These are phyloP conservation scores for Pelargonium fulgidum DNA, from an alignment of 441 rosid species.

Conservation along the genomic window DNA sequence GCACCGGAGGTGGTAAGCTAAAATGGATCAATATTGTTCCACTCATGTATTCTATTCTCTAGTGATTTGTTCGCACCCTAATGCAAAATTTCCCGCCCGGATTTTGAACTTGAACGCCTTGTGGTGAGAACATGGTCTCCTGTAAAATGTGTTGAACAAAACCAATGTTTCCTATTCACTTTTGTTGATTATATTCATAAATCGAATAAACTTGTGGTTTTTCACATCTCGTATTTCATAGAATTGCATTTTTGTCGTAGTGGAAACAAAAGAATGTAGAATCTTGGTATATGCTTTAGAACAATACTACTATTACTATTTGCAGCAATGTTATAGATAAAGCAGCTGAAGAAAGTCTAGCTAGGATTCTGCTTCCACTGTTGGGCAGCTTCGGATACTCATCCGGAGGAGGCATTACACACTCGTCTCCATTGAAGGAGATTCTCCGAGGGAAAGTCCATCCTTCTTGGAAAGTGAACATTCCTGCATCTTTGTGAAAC, in stretches of 20 bases:
- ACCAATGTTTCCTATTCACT: not conserved
- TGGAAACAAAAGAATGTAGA: too few relatives aligned
- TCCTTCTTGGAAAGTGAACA: slow-evolving; percentile 59
- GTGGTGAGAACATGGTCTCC: not conserved
- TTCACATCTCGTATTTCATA: not conserved
- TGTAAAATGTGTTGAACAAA: slow-evolving; percentile 7
- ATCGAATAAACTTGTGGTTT: not conserved
- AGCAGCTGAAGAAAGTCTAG: not conserved
- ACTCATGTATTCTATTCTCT: slow-evolving; percentile 1
- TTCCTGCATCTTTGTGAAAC: slow-evolving; percentile 44
- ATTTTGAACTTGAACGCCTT: not conserved
- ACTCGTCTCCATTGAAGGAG: slow-evolving; percentile 74
- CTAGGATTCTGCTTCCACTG: not conserved
- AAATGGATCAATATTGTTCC: slow-evolving; percentile 21
- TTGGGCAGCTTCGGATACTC: slow-evolving; percentile 65
- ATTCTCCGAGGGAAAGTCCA: slow-evolving; percentile 82
- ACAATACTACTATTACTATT: too few relatives aligned
- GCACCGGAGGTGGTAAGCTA: slow-evolving; percentile 78
- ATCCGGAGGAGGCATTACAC: slow-evolving; percentile 84
- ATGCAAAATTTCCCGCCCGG: not conserved
- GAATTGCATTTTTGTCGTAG: too few relatives aligned
- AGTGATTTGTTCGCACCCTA: not conserved
- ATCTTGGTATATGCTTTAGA: too few relatives aligned
- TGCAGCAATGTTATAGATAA: too few relatives aligned
- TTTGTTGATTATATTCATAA: not conserved